Percentiles rank a stretch among this genome's conserved stretches.
phyloP scores from a whole-genome alignment of 352 stramenopile species.

The Pythium biforme region DNA sequence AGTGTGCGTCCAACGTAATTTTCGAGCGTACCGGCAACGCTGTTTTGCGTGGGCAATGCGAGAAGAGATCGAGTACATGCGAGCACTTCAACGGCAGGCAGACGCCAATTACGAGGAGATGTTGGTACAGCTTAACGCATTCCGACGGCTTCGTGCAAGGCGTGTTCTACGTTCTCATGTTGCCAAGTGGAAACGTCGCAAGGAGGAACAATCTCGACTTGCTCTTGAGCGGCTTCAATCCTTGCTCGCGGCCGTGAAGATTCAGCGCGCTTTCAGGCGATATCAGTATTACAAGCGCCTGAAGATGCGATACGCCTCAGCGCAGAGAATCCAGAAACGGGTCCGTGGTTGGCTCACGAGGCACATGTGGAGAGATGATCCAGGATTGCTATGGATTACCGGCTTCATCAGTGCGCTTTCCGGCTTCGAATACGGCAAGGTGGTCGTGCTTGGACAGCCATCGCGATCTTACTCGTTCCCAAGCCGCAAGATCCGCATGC shows the following conservation, averaged over 20 bases:
- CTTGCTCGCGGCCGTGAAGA: constrained; percentile 50
- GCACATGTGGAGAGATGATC: constrained; percentile 62
- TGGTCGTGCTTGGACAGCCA: constrained; percentile 37
- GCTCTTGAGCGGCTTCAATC: constrained; percentile 39
- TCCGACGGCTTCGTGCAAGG: constrained; percentile 48
- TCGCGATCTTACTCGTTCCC: constrained; percentile 57
- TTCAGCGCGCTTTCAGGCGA: constrained; percentile 61
- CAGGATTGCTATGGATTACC: constrained; percentile 38
- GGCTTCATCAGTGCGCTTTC: constrained; percentile 39
- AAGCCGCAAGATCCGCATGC: constrained; percentile 43
- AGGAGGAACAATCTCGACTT: constrained; percentile 31
- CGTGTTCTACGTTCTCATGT: constrained; percentile 49
- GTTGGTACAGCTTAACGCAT: constrained; percentile 43
- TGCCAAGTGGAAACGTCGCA: constrained; percentile 36
- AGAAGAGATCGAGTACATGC: constrained; percentile 63
- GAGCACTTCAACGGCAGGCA: constrained; percentile 38
- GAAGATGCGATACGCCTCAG: constrained; percentile 48
- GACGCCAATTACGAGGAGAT: constrained; percentile 45
- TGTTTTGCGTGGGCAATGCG: constrained; percentile 47
- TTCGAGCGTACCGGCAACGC: constrained; percentile 50
- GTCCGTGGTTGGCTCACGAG: constrained; percentile 68
- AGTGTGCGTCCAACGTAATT: constrained; percentile 54
- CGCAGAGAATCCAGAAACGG: constrained; percentile 49
- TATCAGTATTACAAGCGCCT: constrained; percentile 42
- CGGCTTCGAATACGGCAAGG: constrained; percentile 52